Conservation (phyloP, 2,329 filamentous ascomycete genomes). For the Lachnum nothofagi region DNA sequence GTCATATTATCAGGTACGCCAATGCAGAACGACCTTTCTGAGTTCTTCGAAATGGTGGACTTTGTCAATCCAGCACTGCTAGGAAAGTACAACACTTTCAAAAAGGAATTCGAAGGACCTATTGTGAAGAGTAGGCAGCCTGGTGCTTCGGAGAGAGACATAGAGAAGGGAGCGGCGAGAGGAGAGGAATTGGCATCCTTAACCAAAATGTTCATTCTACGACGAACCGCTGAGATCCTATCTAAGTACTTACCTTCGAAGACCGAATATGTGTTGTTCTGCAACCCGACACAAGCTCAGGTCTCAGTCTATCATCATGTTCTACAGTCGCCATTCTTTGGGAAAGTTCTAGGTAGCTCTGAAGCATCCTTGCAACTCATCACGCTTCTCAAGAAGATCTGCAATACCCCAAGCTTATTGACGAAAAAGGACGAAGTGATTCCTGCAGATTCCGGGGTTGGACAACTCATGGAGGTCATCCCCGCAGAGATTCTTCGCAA, state of each 20-base stretch:
- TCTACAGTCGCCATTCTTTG: conserved; percentile 59
- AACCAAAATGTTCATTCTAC: conserved; percentile 87
- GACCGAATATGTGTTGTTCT: conserved; percentile 91
- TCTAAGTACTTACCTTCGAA: conserved; percentile 86
- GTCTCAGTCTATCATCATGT: conserved; percentile 76
- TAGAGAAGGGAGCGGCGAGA: conserved; percentile 68
- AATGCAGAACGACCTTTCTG: conserved; percentile 89
- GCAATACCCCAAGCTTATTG: conserved; percentile 64
- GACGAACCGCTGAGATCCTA: conserved; percentile 86
- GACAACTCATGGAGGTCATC: conserved; percentile 47
- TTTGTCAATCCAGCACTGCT: conserved; percentile 92
- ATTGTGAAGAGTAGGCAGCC: conserved; percentile 60
- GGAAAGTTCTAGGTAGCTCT: conserved; percentile 54
- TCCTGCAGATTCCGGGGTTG: conserved; percentile 31
- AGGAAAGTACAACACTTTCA: conserved; percentile 85
- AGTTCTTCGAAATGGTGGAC: conserved; percentile 89
- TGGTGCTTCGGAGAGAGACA: conserved; percentile 57
- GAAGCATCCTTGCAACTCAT: conserved; percentile 64
- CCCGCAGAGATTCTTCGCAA: conserved; percentile 49
- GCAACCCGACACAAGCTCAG: conserved; percentile 83
- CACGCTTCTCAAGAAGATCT: conserved; percentile 68
- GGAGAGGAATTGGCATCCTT: conserved; percentile 78
- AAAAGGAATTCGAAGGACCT: conserved; percentile 91
- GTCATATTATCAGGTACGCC: conserved; percentile 65
- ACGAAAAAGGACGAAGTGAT: conserved; percentile 41